These are phyloP conservation scores for Saccharomyces cerevisiae DNA, from an alignment of 805 yeast species.

Conservation along the genomic window DNA sequence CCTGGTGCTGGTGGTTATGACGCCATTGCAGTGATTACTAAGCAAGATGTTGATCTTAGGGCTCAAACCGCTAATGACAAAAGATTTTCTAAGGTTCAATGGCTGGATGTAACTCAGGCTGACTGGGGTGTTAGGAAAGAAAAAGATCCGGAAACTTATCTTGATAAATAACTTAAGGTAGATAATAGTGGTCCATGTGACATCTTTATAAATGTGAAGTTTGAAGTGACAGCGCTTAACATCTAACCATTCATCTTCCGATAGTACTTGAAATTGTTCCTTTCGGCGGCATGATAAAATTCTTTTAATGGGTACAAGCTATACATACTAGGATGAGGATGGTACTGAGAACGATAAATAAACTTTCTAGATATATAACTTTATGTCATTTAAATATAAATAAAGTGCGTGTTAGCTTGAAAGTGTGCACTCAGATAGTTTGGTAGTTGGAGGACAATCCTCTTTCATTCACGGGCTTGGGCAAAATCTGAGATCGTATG, in stretches of 20 bases:
- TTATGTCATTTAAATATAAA: too few relatives aligned
- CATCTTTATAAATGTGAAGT: neutral
- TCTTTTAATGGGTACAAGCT: too few relatives aligned
- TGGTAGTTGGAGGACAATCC: neutral
- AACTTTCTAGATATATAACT: neutral
- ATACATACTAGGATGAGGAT: too few relatives aligned
- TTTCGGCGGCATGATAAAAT: too few relatives aligned
- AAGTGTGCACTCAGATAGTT: neutral
- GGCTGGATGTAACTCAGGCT: constrained; percentile 64
- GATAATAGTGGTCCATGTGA: neutral
- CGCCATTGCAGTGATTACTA: constrained; percentile 71
- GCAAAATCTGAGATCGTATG: neutral
- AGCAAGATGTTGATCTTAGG: constrained; percentile 35
- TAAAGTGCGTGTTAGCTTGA: neutral
- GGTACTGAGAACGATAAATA: neutral
- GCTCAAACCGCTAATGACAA: constrained; percentile 20
- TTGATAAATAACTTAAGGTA: neutral
- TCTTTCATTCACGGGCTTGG: neutral
- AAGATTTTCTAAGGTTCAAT: constrained; percentile 42
- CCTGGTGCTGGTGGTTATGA: constrained; percentile 99
- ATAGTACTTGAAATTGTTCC: too few relatives aligned
- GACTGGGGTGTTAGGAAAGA: constrained; percentile 43
- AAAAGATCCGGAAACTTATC: constrained; percentile 31
- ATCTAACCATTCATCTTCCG: too few relatives aligned
- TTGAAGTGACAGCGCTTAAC: neutral